Base-by-base conservation (phyloP, 495 filamentous ascomycete genomes). In the Lasiosphaeriaceae sp. region DNA sequence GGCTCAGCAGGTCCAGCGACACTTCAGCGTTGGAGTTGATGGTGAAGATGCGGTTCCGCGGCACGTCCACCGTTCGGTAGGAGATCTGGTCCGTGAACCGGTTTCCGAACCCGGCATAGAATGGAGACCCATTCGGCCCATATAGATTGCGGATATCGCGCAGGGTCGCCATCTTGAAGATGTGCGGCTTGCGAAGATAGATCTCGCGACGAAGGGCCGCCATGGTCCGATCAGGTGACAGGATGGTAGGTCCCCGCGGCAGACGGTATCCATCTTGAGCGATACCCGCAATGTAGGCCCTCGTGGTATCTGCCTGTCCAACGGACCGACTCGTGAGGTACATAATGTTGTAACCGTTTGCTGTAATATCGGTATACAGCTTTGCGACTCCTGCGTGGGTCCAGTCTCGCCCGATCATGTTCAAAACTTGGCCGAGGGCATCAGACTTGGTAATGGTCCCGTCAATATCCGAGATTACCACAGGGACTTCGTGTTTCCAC, bases 381-480 rank as follows among this genome's bases (percentile, higher is more conserved):
- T 97, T 99, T 22, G 94, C 95, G 20, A 99, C 94, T 17, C 94
- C 94, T 16, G 88, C 79, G 70, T 99, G 94, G 7, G 94, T 99
- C 94, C 94, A 99, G 69, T 99, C 94, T 54, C 94, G 87, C 26
- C 94, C 94, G 56, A 99, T 91, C 88, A 94, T 95, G 73, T 94
- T 97, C 44, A 99, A 72, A 48, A 99, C 92, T 60, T 99, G 94
- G n/a, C 94, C 94, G 17, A 97, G 77, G 5, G 92, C 94, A 76
- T 99, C 94, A 6, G 93, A 96, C 76, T 97, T 99, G 47, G 94
- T 99, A 62, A 99, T 99, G 20, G 94, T 99, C 21, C 94, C 94
- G 74, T 99, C 94, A 62, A 99, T 96, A 73, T 99, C 94, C 12
- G 92, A 97, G 59, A 99, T 96, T 22, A 99, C 93, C 49, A 97